Base-by-base conservation (phyloP, 148 eudicot genomes). In the Camellia lanceoleosa region DNA sequence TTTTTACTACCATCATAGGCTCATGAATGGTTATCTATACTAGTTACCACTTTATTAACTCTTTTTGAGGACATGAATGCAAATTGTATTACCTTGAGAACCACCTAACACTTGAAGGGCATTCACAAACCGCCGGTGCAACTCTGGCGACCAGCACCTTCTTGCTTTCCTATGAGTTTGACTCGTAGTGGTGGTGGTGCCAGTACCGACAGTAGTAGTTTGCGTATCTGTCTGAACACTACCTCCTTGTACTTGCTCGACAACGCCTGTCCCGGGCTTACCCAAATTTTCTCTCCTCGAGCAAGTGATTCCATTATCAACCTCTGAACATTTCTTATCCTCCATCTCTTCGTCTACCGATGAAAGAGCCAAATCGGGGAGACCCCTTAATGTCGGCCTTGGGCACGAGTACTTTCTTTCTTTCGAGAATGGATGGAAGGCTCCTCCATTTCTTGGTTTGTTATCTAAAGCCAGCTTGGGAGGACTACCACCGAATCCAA, bases 31-130 rank as follows among this genome's bases (percentile, higher is more conserved):
- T 7, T 49, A 49, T 49, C 52, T 49, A 49, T 49, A 49, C 7
- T 49, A 5, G 52, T 49, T 49, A 49, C 5, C 38, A 10, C 4
- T 14, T 5, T 5, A 68, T 68, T 12, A 46, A 70, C 0, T 43
- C 20, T 43, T 68, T 30, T 44, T 4, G 46, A 47, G 6, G 7
- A 41, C 1, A 68, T 14, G 46, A 13, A 15, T 30, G 1, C 62
- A 30, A 4, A 41, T 3, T 72, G 16, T 66, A 41, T 82, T 86
- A 96, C 99, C 98, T 92, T 94, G 99, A 85, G 99, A 94, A 69
- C 99, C 99, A 80, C 99, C 99, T 78, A 96, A 81, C 92, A 92
- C 91, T 68, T 96, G 98, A 80, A 96, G 99, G 84, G 99, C 99
- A 84, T 89, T 89, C 65, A 96, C 98, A 84, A 96, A 96, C 16